Percentiles rank a stretch among this genome's conserved stretches.
phyloP scores from a whole-genome alignment of 2,329 filamentous ascomycete genomes.

The Fusarium sp. region DNA sequence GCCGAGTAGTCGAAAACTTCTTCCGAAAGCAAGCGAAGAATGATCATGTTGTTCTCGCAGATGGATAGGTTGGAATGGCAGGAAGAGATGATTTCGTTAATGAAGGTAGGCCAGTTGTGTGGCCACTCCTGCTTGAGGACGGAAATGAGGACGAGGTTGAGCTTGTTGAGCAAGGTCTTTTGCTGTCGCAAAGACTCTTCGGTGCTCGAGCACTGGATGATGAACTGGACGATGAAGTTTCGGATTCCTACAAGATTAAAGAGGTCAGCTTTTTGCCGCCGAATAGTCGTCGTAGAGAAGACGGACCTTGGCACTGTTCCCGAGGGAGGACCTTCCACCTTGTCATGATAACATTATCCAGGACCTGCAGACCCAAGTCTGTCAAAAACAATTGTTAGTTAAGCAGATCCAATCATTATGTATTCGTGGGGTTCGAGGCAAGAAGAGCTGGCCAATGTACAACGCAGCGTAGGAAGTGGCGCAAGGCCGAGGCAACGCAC shows the following conservation, averaged over 20 bases:
- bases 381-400: constrained; percentile 43
- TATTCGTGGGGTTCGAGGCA: background rate
- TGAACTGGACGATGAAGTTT: constrained; percentile 99
- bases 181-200: constrained; percentile 88
- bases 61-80: constrained; percentile 96
- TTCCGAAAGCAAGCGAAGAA: constrained; percentile 92
- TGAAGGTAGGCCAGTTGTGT: constrained; percentile 99
- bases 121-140: constrained; percentile 99
- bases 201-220: constrained; percentile 89
- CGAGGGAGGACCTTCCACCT: constrained; percentile 97
- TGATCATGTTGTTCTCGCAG: constrained; percentile 99
- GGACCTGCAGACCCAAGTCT: constrained; percentile 94
- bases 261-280: constrained; percentile 20
- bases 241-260: constrained; percentile 75
- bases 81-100: constrained; percentile 98
- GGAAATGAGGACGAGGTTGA: constrained; percentile 96
- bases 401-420: constrained; percentile 11
- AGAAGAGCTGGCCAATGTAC: constrained; percentile 1
- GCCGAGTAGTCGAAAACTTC: constrained; percentile 99
- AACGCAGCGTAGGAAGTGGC: constrained; percentile 15
- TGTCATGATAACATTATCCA: constrained; percentile 98
- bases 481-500: constrained; percentile 60
- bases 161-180: constrained; percentile 93
- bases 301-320: constrained; percentile 88
- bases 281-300: constrained; percentile 1